These are phyloP conservation scores for Hibiscus mutabilis DNA, from an alignment of 345 rosid genomes.

Conservation along the genomic window DNA sequence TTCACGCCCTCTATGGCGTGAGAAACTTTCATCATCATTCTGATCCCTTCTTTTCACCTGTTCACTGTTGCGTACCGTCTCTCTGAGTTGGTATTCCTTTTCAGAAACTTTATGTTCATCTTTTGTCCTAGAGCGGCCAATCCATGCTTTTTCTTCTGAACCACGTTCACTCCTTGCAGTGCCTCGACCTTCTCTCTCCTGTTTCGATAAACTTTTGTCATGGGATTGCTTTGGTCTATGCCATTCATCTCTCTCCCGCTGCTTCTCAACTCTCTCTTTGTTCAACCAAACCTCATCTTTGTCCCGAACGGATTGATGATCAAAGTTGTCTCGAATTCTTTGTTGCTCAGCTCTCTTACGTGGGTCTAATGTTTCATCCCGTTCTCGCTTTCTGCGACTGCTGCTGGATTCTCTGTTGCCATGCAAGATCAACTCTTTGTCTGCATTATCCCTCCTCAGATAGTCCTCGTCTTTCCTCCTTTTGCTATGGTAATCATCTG, in stretches of 20 bases:
- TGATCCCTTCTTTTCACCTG: conserved; percentile 64
- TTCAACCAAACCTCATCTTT: conserved; percentile 63
- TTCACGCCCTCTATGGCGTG: conserved; percentile 55
- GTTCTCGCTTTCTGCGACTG: conserved; percentile 68
- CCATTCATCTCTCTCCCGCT: conserved; percentile 63
- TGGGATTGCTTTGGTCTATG: conserved; percentile 44
- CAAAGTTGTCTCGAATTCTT: conserved; percentile 64
- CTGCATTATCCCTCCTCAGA: conserved; percentile 46
- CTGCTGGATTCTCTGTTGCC: conserved; percentile 51
- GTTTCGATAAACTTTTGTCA: conserved; percentile 52
- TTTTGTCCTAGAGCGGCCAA: conserved; percentile 43
- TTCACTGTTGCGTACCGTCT: conserved; percentile 50
- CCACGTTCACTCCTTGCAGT: conserved; percentile 48
- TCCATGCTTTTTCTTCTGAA: conserved; percentile 68
- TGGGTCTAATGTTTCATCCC: conserved; percentile 60
- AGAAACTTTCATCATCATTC: conserved; percentile 51
- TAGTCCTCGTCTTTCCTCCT: conserved; percentile 76
- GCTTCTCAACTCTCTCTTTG: conserved; percentile 72
- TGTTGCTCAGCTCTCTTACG: conserved; percentile 75
- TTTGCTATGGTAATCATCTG: conserved; percentile 63
- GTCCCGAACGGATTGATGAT: conserved; percentile 60
- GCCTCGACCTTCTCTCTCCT: conserved; percentile 62
- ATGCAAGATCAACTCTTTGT: conserved; percentile 55
- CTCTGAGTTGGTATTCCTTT: conserved; percentile 62
- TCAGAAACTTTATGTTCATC: conserved; percentile 62